phyloP scores from a whole-genome alignment of 169 alveolate species.

The Eimeria acervulina region DNA sequence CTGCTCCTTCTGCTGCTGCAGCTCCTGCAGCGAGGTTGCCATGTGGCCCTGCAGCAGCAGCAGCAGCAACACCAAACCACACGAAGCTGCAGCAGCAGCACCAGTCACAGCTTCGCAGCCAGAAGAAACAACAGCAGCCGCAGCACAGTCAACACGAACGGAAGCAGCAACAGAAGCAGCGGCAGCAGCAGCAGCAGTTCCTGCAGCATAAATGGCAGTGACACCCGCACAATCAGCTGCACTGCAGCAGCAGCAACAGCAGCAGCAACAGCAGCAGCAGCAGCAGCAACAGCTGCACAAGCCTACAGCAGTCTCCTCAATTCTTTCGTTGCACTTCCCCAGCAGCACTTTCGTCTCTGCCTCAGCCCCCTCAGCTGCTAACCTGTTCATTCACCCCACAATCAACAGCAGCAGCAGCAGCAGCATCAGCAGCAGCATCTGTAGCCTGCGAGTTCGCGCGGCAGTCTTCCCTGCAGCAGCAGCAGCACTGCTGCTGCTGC shows the following conservation, averaged over 20 bases:
- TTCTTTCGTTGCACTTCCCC: conserved; percentile 11
- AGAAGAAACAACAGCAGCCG: conserved; percentile 20
- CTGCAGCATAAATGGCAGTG: not conserved
- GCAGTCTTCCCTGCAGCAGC: not conserved
- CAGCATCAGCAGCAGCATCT: not conserved
- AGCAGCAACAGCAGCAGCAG: conserved; percentile 19
- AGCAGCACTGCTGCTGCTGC: conserved; percentile 15
- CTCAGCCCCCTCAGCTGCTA: conserved; percentile 10
- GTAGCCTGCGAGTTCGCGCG: no score
- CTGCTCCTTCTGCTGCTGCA: conserved; percentile 49
- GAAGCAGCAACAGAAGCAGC: not conserved
- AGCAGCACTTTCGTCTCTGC: conserved; percentile 4
- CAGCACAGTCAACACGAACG: not conserved
- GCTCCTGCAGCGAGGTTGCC: conserved; percentile 29
- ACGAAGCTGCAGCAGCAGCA: not conserved
- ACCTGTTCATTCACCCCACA: conserved; percentile 24
- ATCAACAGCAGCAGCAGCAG: conserved; percentile 20
- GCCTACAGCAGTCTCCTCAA: conserved; percentile 30
- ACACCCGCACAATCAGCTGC: no score
- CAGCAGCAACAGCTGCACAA: conserved; percentile 22
- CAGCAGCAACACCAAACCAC: conserved; percentile 2
- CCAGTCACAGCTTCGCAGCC: not conserved
- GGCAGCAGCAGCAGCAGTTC: conserved; percentile 1
- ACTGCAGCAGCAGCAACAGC: conserved; percentile 25
- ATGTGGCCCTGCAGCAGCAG: conserved; percentile 11